A percentile compares a stretch with the other conserved stretches of the same genome.
phyloP scores from a whole-genome alignment of 805 yeast genomes.

The Hanseniaspora lindneri region DNA sequence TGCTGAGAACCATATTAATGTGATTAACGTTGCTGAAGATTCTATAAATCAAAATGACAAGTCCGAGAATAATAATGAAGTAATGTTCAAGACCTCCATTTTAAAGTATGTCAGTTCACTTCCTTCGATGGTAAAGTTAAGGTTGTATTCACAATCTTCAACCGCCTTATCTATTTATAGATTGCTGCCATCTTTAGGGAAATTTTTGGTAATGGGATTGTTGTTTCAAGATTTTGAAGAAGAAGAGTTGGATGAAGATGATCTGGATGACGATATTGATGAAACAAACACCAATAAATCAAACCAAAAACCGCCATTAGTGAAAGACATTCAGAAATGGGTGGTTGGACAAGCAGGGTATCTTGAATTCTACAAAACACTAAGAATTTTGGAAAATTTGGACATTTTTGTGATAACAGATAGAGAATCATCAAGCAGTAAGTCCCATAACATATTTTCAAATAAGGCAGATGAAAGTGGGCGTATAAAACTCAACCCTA shows the following conservation, averaged over 20 bases:
- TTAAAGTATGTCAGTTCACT: constrained; percentile 82
- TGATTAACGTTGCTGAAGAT: constrained; percentile 8
- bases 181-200: constrained; percentile 77
- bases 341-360: constrained; percentile 59
- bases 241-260: constrained; percentile 40
- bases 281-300: not conserved
- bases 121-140: constrained; percentile 73
- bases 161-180: constrained; percentile 90
- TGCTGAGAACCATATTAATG: not conserved
- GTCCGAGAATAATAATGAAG: constrained; percentile 13
- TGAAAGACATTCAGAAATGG: constrained; percentile 13
- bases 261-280: constrained; percentile 9
- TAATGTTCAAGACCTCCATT: constrained; percentile 55
- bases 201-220: constrained; percentile 77
- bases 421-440: constrained; percentile 26
- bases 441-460: constrained; percentile 25
- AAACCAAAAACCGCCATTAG: constrained; percentile 6
- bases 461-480: constrained; percentile 23
- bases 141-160: constrained; percentile 79
- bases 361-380: constrained; percentile 53
- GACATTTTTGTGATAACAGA: constrained; percentile 57
- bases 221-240: constrained; percentile 69
- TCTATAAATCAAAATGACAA: not conserved
- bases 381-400: constrained; percentile 61
- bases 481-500: constrained; percentile 46